phyloP scores from a whole-genome alignment of 768 basidiomycete species.

The Sporobolomyces pararoseus region DNA sequence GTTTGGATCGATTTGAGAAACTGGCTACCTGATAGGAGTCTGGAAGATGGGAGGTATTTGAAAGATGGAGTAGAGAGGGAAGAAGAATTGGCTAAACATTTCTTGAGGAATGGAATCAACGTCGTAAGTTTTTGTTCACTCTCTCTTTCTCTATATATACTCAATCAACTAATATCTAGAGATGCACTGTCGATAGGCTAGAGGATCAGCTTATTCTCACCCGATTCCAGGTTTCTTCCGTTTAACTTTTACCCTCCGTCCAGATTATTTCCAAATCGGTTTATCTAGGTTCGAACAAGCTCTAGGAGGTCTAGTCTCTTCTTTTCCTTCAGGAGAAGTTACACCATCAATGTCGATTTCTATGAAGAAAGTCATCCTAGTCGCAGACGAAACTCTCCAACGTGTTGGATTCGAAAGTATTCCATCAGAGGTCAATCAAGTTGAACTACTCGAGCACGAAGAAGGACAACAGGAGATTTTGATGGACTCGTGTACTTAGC shows the following conservation, averaged over 20 bases:
- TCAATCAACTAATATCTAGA: neutral
- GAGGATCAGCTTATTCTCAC: conserved; percentile 22
- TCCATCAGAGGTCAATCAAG: too few relatives aligned
- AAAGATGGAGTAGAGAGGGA: conserved; percentile 15
- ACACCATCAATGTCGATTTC: too few relatives aligned
- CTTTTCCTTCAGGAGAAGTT: too few relatives aligned
- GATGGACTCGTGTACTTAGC: neutral
- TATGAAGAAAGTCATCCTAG: neutral
- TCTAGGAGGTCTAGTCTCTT: neutral
- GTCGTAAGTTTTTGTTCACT: conserved; percentile 8
- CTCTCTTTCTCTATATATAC: neutral
- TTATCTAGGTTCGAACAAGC: conserved; percentile 14
- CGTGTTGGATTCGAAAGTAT: too few relatives aligned
- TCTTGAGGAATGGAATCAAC: conserved; percentile 18
- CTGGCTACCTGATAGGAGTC: conserved; percentile 15
- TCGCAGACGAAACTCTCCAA: too few relatives aligned
- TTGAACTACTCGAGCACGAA: too few relatives aligned
- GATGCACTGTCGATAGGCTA: conserved; percentile 11
- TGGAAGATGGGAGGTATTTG: conserved; percentile 21
- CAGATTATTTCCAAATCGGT: conserved; percentile 29
- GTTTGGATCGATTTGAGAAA: conserved; percentile 39
- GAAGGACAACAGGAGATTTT: neutral
- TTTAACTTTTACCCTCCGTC: conserved; percentile 43
- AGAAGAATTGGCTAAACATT: conserved; percentile 5
- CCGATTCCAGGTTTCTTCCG: conserved; percentile 34